Evolutionary conservation across 2,329 filamentous ascomycete species (phyloP).

Genomic region (Dothistroma pini): DNA sequence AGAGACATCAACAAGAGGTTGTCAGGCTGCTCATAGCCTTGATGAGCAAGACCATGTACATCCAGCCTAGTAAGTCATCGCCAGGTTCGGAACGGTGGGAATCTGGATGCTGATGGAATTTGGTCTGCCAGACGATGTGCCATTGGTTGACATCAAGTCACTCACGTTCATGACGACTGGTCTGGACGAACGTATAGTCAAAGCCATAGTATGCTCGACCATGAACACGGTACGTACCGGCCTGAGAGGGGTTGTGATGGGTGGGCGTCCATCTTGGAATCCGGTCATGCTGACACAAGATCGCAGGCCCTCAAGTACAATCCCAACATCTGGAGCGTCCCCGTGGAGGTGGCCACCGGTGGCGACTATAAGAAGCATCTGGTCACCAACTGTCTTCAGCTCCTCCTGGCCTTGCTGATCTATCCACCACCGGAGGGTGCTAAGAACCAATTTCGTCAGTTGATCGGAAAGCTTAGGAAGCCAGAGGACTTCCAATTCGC

Average conservation of each 20-base stretch:
- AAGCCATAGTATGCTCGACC: conserved; percentile 86
- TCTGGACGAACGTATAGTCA: conserved; percentile 83
- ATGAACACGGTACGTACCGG: conserved; percentile 73
- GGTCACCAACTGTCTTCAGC: conserved; percentile 86
- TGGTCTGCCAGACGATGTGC: conserved; percentile 55
- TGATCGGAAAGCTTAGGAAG: conserved; percentile 81
- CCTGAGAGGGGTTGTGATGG: not conserved
- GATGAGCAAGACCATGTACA: conserved; percentile 90
- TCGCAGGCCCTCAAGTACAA: conserved; percentile 87
- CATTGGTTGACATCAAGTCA: conserved; percentile 75
- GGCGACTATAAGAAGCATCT: conserved; percentile 70
- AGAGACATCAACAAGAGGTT: conserved; percentile 89
- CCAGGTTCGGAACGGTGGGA: not conserved
- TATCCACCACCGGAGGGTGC: conserved; percentile 28
- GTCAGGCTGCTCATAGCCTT: conserved; percentile 80
- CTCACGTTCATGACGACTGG: conserved; percentile 87
- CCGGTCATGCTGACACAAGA: not conserved
- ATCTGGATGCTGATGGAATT: not conserved
- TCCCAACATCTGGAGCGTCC: conserved; percentile 86
- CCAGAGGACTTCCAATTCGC: conserved; percentile 98
- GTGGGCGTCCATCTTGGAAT: not conserved
- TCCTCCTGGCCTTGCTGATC: conserved; percentile 63
- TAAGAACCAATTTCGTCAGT: conserved; percentile 93
- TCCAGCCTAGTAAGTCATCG: conserved; percentile 60
- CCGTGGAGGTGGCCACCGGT: conserved; percentile 88